Evolutionary conservation across 495 filamentous ascomycete species (phyloP).

Genomic region (Rusavskia elegans): DNA sequence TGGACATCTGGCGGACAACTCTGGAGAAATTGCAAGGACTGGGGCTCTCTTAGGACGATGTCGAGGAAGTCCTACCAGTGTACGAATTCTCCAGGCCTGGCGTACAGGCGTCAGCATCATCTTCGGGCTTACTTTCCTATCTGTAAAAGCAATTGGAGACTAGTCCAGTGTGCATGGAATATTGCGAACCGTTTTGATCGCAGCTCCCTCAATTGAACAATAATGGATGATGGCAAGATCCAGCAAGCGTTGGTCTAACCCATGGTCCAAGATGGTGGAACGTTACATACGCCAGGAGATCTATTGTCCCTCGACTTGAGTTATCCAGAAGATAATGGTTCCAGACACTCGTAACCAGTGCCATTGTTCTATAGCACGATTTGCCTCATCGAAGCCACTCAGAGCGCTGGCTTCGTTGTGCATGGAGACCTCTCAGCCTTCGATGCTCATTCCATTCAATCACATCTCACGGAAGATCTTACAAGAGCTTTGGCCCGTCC

Average conservation of each 20-base stretch:
- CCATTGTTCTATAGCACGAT: background rate
- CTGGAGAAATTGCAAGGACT: background rate
- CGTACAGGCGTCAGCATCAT: background rate
- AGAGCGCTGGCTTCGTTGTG: background rate
- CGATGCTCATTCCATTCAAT: background rate
- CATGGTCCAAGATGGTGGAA: background rate
- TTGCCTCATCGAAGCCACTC: background rate
- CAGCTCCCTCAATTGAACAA: background rate
- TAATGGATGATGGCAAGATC: background rate
- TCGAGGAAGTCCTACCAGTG: slow-evolving; percentile 1
- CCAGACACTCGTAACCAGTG: too few species aligned
- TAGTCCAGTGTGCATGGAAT: background rate
- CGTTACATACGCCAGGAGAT: background rate
- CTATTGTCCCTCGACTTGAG: background rate
- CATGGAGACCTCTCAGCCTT: background rate
- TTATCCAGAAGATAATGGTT: too few species aligned
- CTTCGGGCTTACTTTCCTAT: background rate
- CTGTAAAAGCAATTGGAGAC: background rate
- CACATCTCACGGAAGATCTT: background rate
- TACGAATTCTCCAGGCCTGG: background rate
- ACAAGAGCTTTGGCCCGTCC: background rate
- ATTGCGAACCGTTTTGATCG: background rate
- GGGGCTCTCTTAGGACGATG: slow-evolving; percentile 1
- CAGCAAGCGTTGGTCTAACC: background rate
- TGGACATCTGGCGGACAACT: background rate